Evolutionary conservation across 2,329 filamentous ascomycete species (phyloP), one percentile per base, ranked within the genome.

Genomic region (Penicillium janthinellum): DNA sequence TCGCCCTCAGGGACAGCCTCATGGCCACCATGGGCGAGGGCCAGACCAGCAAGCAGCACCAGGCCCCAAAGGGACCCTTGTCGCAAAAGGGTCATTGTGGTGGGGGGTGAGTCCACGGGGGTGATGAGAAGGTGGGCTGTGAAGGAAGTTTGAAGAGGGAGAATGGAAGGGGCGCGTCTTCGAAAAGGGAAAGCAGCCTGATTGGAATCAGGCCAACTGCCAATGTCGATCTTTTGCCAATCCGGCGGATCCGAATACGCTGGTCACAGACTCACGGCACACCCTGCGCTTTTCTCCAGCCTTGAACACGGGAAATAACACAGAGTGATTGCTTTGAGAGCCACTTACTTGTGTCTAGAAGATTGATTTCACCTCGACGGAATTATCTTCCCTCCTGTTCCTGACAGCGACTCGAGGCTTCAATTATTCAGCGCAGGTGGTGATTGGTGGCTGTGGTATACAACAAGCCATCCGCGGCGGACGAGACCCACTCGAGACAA

Each of bases 1-100:
- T 88, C 78, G 68, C 90, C 91, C 65, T 90, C 87, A 15, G 86
- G 84, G 63, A 95, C 88, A 63, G 79, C 75, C 60, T 79, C 77
- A 70, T 86, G 81, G 67, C 82, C 83, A 44, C 83, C 83, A 70
- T 86, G 84, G 50, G 81, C 82, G 34, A 70, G 62, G 14, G 61
- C 71, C 38, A 69, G 58, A n/a, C 69, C 63, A 48, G 67, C 62
- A 25, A 77, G 47, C 38, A 74, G 61, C 35, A 75, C 62, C 42
- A 69, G 58, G 38, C 64, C 59, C 57, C 59, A 65, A 12, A 74
- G 61, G 58, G 68, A 64, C 57, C 66, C 61, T 57, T 65, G 62
- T 38, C 61, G 47, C 20, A 61, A 47, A 53, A 57, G 57, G 59
- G 63, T 64, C 60, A 67, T 66, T 45, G 34, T 67, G 63, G 50